Evolutionary conservation across 352 stramenopile genomes (phyloP), one percentile per base, ranked within the genome.

Genomic region (Phytophthora macrochlamydospora): DNA sequence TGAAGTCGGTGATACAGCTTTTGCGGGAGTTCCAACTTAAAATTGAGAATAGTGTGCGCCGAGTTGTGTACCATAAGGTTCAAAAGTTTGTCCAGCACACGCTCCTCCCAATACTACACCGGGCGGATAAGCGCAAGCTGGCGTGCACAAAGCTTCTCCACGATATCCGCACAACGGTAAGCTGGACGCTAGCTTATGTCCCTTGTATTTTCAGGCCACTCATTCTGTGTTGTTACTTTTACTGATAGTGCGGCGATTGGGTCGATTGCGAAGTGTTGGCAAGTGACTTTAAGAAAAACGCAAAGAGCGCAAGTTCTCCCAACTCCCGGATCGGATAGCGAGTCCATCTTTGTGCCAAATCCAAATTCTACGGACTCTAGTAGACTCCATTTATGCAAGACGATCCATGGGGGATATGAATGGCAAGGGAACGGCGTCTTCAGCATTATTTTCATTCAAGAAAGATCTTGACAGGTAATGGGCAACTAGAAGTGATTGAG

Each of bases 51-150:
- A 78, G 74, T 13, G 33, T 96, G 31, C 83, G 76, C 5, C 66
- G 75, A 1, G 73, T 82, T 29, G 61, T 96, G 4, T 94, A 97
- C 56, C 62, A 74, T 4, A 54, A 69, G 7, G 69, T 92, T 18
- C 90, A 97, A 61, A 58, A 76, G 31, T 91, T 96, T 62, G 68
- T 90, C 4, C 85, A 95, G 65, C 79, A 90, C 56, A 86, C 82
- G 7, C 58, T 95, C 0, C 56, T 95, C 24, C 77, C 86, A 7
- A 85, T 95, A 31, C 62, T 97, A 0, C 89, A 97, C 62, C 68
- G 87, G 56, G 81, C 90, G 11, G 87, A 97, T 61, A 97, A 97
- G 65, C 87, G 91, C 7, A 93, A 91, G 29, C 54, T 91, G 2
- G 63, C 67, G 4, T 89, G 89, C 57, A 69, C 84, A 3, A 89